A percentile compares a stretch with the other conserved stretches of the same genome.
These are phyloP conservation scores for Cladosporium sp. DNA, from an alignment of 2,329 filamentous ascomycete genomes.

Conservation along the genomic window DNA sequence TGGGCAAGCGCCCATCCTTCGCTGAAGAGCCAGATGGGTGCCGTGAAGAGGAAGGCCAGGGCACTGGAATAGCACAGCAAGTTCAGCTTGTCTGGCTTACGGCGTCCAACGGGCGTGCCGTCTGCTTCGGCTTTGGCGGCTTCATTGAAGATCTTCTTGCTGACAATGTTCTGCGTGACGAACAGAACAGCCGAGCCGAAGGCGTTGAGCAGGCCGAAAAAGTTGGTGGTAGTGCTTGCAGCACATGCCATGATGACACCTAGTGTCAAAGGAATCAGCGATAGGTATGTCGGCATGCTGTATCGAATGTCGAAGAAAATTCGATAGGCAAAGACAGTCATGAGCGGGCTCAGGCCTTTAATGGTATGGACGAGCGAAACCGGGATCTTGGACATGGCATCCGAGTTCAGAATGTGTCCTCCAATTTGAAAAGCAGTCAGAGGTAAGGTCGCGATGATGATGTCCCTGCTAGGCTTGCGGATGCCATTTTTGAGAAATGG, in stretches of 20 bases:
- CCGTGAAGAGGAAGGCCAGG: slow-evolving; percentile 80
- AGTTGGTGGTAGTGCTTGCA: slow-evolving; percentile 82
- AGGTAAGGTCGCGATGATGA: slow-evolving; percentile 81
- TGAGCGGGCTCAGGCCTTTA: slow-evolving; percentile 91
- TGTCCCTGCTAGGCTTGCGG: slow-evolving; percentile 71
- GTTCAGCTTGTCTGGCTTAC: slow-evolving; percentile 95
- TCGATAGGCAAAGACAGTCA: slow-evolving; percentile 91
- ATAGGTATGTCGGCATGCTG: slow-evolving; percentile 79
- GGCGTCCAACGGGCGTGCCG: slow-evolving; percentile 55
- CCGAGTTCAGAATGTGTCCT: slow-evolving; percentile 89
- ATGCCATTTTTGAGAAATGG: slow-evolving; percentile 83
- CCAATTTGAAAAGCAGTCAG: slow-evolving; percentile 89
- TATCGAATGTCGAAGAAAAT: slow-evolving; percentile 86
- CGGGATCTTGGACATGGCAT: slow-evolving; percentile 89
- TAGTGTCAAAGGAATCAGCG: slow-evolving; percentile 67
- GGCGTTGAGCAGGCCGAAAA: slow-evolving; percentile 85
- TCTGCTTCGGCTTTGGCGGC: slow-evolving; percentile 81
- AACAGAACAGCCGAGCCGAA: slow-evolving; percentile 90
- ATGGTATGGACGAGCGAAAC: slow-evolving; percentile 98
- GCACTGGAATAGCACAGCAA: slow-evolving; percentile 93
- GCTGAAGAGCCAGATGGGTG: slow-evolving; percentile 88
- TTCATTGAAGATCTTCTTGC: slow-evolving; percentile 96
- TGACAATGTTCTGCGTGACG: slow-evolving; percentile 97
- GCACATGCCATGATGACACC: slow-evolving; percentile 98
- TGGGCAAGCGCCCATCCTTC: slow-evolving; percentile 75